A percentile compares a stretch with the other conserved stretches of the same genome.
phyloP scores from a whole-genome alignment of 2,329 filamentous ascomycete genomes.

The Trichoderma atrobrunneum region DNA sequence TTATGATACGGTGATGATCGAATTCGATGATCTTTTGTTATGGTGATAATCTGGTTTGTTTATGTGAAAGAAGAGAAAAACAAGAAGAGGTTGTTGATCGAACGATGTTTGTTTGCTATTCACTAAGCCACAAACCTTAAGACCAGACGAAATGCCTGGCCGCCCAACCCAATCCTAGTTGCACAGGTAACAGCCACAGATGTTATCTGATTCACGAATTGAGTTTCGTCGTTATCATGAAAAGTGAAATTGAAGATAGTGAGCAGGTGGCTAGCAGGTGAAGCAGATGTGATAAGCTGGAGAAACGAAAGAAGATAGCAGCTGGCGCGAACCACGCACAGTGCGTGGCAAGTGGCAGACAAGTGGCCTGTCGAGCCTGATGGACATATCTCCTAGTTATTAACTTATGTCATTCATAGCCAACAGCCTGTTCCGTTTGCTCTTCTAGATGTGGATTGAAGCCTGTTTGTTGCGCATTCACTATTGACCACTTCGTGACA shows the following conservation, averaged over 20 bases:
- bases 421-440: not conserved
- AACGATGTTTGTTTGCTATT: not conserved
- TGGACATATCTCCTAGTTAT: not conserved
- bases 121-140: not conserved
- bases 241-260: not conserved
- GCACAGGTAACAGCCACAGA: not conserved
- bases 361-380: not conserved
- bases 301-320: not conserved
- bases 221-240: not conserved
- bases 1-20: too few relatives aligned
- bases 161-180: not conserved
- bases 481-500: not conserved
- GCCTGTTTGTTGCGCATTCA: not conserved
- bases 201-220: not conserved
- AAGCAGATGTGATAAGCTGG: not conserved
- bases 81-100: not conserved
- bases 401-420: not conserved
- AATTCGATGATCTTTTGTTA: not conserved
- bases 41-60: not conserved
- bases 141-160: not conserved
- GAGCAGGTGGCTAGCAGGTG: not conserved
- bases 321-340: not conserved
- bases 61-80: not conserved
- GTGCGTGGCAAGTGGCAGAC: not conserved
- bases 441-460: not conserved